Evolutionary conservation across 352 stramenopile genomes (phyloP).

Genomic region (Lagenidium giganteum): DNA sequence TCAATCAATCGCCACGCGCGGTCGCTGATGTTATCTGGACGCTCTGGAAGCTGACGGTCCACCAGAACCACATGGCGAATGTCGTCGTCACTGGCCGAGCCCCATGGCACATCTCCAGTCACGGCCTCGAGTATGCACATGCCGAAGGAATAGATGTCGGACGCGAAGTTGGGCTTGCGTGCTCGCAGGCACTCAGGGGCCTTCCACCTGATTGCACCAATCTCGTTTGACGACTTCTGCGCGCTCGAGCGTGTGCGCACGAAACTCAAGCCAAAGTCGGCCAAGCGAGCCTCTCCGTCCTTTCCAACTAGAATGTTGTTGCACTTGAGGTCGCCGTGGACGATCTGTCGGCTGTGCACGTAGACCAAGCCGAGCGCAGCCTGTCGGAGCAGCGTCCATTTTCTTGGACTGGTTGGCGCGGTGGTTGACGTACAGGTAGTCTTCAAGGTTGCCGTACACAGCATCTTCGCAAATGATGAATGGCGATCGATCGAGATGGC

Average conservation of each 20-base stretch:
- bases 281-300: conserved; percentile 59
- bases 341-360: conserved; percentile 47
- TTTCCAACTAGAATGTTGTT: conserved; percentile 57
- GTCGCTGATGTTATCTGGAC: conserved; percentile 30
- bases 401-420: not conserved
- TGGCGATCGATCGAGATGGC: conserved; percentile 3
- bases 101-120: conserved; percentile 1
- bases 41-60: no score
- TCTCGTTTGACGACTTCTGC: no score
- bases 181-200: not conserved
- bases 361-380: conserved; percentile 28
- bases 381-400: conserved; percentile 6
- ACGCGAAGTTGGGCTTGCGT: not conserved
- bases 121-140: conserved; percentile 10
- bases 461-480: conserved; percentile 21
- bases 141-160: conserved; percentile 8
- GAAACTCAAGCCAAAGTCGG: conserved; percentile 56
- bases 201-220: not conserved
- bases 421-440: conserved; percentile 13
- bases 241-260: no score
- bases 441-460: conserved; percentile 5
- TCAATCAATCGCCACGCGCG: conserved; percentile 52
- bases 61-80: no score
- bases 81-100: no score
- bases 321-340: conserved; percentile 55